phyloP scores from a whole-genome alignment of 2,329 filamentous ascomycete species.

The Fonsecaea erecta region DNA sequence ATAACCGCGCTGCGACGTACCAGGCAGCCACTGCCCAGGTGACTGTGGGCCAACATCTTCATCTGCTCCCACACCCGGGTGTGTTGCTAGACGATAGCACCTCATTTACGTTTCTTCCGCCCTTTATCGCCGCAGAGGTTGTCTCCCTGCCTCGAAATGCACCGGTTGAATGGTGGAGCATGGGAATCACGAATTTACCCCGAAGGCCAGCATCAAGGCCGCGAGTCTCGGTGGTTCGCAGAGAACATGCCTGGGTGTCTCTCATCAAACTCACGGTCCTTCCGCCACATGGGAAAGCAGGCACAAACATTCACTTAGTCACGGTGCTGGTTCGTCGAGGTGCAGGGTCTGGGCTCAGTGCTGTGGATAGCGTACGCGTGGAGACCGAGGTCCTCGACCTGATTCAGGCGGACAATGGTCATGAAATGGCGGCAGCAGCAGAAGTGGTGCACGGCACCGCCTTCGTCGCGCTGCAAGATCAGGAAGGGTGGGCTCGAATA shows the following conservation, averaged over 20 bases:
- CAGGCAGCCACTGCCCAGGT: constrained; percentile 16
- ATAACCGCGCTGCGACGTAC: constrained; percentile 50
- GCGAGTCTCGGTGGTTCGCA: constrained; percentile 6
- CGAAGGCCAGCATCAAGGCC: constrained; percentile 8
- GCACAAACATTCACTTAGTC: constrained; percentile 14
- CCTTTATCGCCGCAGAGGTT: constrained; percentile 76
- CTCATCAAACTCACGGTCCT: constrained; percentile 3
- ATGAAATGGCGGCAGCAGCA: background rate
- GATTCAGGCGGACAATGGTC: background rate
- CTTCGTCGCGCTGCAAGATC: constrained; percentile 18
- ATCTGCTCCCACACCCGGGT: constrained; percentile 36
- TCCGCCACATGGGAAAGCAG: background rate
- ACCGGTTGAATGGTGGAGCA: constrained; percentile 83
- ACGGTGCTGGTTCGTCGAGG: constrained; percentile 9
- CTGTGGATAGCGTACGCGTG: background rate
- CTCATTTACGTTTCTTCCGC: constrained; percentile 55
- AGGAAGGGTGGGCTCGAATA: constrained; percentile 14
- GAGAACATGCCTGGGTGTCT: constrained; percentile 18
- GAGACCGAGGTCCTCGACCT: background rate
- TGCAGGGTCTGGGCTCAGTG: background rate
- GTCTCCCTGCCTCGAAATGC: constrained; percentile 74
- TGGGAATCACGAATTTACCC: constrained; percentile 60
- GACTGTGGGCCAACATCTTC: constrained; percentile 31
- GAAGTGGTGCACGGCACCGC: constrained; percentile 29
- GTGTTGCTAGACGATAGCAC: constrained; percentile 22